phyloP scores from a whole-genome alignment of 495 filamentous ascomycete species.

The Penicillium salamii region DNA sequence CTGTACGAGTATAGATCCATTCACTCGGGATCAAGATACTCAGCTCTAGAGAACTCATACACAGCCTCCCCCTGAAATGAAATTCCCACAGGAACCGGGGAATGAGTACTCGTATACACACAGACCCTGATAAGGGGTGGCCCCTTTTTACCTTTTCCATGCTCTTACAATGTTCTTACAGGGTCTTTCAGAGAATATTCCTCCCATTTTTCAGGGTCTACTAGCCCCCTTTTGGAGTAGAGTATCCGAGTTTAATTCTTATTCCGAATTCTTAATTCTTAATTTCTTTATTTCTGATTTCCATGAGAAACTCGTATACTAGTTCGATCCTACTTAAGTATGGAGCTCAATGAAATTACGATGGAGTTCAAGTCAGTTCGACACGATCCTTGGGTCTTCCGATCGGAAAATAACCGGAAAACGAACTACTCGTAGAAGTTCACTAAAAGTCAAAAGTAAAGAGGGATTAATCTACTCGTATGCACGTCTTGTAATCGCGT shows the following conservation, averaged over 20 bases:
- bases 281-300: neutral
- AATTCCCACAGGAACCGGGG: slow-evolving; percentile 11
- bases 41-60: no score
- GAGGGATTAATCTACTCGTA: no score
- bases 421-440: no score
- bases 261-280: slow-evolving; percentile 4
- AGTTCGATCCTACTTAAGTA: no score
- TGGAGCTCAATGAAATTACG: no score
- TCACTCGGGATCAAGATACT: slow-evolving; percentile 6
- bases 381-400: no score
- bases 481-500: neutral
- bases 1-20: neutral
- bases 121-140: slow-evolving; percentile 15
- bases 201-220: slow-evolving; percentile 23
- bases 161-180: neutral
- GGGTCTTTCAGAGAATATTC: neutral
- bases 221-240: slow-evolving; percentile 10
- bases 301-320: no score
- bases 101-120: slow-evolving; percentile 16
- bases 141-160: slow-evolving; percentile 3
- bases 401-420: no score
- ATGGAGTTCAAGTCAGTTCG: neutral
- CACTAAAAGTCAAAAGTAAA: no score
- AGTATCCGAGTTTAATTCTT: slow-evolving; percentile 15
- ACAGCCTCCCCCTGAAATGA: slow-evolving; percentile 33